Evolutionary conservation across 495 filamentous ascomycete genomes (phyloP).

Genomic region (Friedmanniomyces endolithicus): DNA sequence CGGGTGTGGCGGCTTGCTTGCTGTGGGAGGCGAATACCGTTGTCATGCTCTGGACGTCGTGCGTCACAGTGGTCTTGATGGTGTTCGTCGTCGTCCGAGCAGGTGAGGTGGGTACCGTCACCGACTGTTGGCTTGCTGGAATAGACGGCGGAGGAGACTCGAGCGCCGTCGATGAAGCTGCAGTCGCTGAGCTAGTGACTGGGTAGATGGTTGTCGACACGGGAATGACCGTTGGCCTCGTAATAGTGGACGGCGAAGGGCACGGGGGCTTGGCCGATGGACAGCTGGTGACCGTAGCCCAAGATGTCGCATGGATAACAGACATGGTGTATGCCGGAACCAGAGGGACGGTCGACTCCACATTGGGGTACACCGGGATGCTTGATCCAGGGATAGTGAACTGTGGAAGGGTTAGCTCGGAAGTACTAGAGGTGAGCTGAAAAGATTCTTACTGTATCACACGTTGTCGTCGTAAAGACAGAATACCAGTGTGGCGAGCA

Average conservation of each 20-base stretch:
- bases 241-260: background rate
- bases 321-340: background rate
- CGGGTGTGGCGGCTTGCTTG: background rate
- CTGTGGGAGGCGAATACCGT: background rate
- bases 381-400: background rate
- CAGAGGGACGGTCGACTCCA: background rate
- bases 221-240: background rate
- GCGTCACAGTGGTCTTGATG: background rate
- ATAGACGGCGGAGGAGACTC: background rate
- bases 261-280: background rate
- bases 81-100: background rate
- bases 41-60: background rate
- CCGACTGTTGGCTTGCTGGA: background rate
- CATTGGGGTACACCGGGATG: background rate
- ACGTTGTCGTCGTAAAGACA: background rate
- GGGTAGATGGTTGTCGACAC: slow-evolving; percentile 5
- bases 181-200: background rate
- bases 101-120: background rate
- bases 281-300: background rate
- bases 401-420: background rate
- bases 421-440: background rate
- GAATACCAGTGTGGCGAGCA: background rate
- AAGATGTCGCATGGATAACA: background rate
- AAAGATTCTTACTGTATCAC: background rate
- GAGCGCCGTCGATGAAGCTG: background rate